Base-by-base conservation (phyloP, 305 asterid species). In the Fraxinus dipetala region DNA sequence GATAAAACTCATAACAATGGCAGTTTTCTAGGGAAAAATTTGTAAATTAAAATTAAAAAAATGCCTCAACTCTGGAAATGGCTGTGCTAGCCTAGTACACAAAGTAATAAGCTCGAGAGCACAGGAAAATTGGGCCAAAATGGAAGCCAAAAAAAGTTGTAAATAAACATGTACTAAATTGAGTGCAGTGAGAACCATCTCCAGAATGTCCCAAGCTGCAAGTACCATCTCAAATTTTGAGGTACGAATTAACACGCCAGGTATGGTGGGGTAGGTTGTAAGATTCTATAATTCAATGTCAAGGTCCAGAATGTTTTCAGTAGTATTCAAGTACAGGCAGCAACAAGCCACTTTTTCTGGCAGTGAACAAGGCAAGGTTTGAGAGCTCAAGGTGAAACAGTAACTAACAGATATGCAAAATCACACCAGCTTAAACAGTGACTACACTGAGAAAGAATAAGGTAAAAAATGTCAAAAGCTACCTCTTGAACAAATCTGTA, bases 401-500 rank as follows among this genome's bases (percentile, higher is more conserved):
- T 13, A 2, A 2, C 35, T 28, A 24, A 74, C 48, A 54, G 40
- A 67, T 24, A n/a, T 28, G 51, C 18, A 80, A 22, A 69, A 59
- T 10, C 56, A 85, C 75, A 16, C n/a, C 80, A 70, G 35, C n/a
- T 32, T 43, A 84, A 31, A 31, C 10, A 59, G 80, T 73, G 80
- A 48, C 61, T 54, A 77, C 24, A 56, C 45, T 51, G 75, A 16
- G 65, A 75, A 76, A 77, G 22, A 80, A 20, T 13, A 26, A 32
- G 36, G 36, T 28, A 28, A 76, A 5, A 28, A 76, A 69, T 74
- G 67, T 69, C 77, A 74, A 87, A 81, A 78, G 79, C 83, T 89
- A 96, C 99, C 99, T 96, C 99, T 89, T 93, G 97, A 80, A 96
- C 91, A 78, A 96, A 96, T 88, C 98, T 91, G 89, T 96, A 91